Conservation (phyloP, 2,329 filamentous ascomycete species). For the Fusarium napiforme region DNA sequence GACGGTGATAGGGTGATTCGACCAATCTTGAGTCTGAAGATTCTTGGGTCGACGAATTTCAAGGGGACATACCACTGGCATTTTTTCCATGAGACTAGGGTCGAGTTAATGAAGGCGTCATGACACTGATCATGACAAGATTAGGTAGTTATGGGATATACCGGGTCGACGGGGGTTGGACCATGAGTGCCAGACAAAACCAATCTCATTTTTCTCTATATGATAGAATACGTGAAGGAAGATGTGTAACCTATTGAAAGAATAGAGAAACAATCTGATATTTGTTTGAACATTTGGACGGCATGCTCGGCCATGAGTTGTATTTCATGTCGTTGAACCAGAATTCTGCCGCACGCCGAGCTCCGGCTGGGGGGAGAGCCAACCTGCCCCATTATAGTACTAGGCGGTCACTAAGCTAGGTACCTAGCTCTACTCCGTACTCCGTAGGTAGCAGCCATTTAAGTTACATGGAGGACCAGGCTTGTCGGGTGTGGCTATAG, state of each 20-base stretch:
- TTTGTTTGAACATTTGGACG: conserved; percentile 15
- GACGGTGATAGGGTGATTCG: conserved; percentile 29
- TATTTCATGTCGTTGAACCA: background rate
- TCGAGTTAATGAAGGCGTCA: background rate
- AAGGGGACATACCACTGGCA: background rate
- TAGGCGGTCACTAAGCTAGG: background rate
- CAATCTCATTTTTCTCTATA: conserved; percentile 24
- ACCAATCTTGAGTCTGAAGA: background rate
- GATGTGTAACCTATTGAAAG: conserved; percentile 7
- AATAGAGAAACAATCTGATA: conserved; percentile 19
- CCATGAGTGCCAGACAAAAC: conserved; percentile 16
- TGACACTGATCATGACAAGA: conserved; percentile 5
- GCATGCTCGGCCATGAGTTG: background rate
- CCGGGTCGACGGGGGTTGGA: conserved; percentile 11
- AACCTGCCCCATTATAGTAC: background rate
- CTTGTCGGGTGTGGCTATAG: background rate
- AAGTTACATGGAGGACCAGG: background rate
- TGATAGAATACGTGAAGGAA: conserved; percentile 15
- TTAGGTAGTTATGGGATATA: background rate
- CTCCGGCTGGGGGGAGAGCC: background rate
- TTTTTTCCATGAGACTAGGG: background rate
- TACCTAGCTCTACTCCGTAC: background rate
- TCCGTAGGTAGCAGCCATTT: background rate
- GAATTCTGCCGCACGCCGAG: background rate
- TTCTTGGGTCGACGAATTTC: background rate